These are phyloP conservation scores for Albophoma yamanashiensis DNA, from an alignment of 2,329 filamentous ascomycete species.

Conservation along the genomic window DNA sequence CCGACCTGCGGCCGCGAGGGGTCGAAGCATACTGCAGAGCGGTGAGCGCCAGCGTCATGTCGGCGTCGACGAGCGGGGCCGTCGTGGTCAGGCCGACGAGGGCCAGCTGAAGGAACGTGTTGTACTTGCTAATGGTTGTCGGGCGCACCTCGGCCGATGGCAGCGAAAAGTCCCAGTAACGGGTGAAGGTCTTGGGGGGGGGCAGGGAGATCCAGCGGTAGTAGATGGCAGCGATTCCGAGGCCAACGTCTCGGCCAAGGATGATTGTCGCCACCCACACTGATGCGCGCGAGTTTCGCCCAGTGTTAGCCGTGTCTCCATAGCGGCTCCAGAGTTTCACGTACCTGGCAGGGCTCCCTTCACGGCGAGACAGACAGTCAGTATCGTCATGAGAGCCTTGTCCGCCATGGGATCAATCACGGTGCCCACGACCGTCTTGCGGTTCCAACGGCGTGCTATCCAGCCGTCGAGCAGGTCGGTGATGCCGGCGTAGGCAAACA, in stretches of 20 bases:
- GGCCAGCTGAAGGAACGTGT: constrained; percentile 83
- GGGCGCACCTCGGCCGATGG: constrained; percentile 78
- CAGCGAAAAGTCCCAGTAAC: constrained; percentile 97
- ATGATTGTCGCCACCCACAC: constrained; percentile 87
- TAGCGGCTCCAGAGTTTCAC: constrained; percentile 15
- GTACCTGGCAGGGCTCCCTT: constrained; percentile 72
- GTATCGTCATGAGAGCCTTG: constrained; percentile 88
- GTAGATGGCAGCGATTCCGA: constrained; percentile 82
- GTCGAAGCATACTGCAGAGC: constrained; percentile 48
- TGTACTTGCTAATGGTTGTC: constrained; percentile 79
- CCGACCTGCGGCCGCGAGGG: not conserved
- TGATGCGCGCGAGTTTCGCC: constrained; percentile 16
- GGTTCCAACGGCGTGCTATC: constrained; percentile 79
- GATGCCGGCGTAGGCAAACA: constrained; percentile 88
- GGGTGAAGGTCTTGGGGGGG: constrained; percentile 78
- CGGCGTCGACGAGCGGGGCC: constrained; percentile 59
- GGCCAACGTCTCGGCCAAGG: constrained; percentile 73
- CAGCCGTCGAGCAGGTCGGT: constrained; percentile 91
- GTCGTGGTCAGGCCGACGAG: constrained; percentile 79
- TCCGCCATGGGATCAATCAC: constrained; percentile 96
- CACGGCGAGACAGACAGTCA: constrained; percentile 74
- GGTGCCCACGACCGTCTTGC: constrained; percentile 88
- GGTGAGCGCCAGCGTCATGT: constrained; percentile 43
- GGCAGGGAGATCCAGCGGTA: constrained; percentile 93
- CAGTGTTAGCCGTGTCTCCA: not conserved